Conservation (phyloP, 768 basidiomycete species). For the Tylopilus subfusipes region DNA sequence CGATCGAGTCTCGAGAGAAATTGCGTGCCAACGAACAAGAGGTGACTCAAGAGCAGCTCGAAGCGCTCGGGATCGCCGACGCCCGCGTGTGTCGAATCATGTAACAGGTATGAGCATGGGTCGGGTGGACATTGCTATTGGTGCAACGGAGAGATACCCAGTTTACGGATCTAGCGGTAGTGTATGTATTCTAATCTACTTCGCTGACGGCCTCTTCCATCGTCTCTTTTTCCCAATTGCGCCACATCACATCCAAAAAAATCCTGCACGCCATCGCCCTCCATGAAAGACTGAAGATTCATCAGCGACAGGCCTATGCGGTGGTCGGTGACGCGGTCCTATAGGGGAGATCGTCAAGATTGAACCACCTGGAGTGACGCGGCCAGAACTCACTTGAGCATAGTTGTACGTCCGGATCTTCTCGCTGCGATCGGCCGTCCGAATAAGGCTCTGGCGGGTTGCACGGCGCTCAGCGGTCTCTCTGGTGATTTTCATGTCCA, state of each 20-base stretch:
- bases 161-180: not conserved
- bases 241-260: slow-evolving; percentile 57
- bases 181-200: too few relatives aligned
- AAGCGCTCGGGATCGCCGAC: slow-evolving; percentile 54
- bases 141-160: not conserved
- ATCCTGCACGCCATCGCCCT: slow-evolving; percentile 58
- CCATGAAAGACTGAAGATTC: slow-evolving; percentile 62
- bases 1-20: slow-evolving; percentile 74
- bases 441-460: slow-evolving; percentile 68
- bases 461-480: slow-evolving; percentile 71
- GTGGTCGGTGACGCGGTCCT: slow-evolving; percentile 95
- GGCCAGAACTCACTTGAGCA: slow-evolving; percentile 54
- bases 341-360: not conserved
- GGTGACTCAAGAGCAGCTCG: slow-evolving; percentile 62
- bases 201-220: slow-evolving; percentile 50
- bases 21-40: slow-evolving; percentile 72
- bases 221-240: slow-evolving; percentile 50
- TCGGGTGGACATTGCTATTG: too few relatives aligned
- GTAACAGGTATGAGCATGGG: too few relatives aligned
- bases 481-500: slow-evolving; percentile 71
- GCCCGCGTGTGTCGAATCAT: slow-evolving; percentile 37
- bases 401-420: slow-evolving; percentile 97
- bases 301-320: slow-evolving; percentile 74
- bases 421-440: slow-evolving; percentile 82
- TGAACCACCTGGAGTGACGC: too few relatives aligned